Evolutionary conservation across 768 basidiomycete species (phyloP).

Genomic region (Suillus ampliporus): DNA sequence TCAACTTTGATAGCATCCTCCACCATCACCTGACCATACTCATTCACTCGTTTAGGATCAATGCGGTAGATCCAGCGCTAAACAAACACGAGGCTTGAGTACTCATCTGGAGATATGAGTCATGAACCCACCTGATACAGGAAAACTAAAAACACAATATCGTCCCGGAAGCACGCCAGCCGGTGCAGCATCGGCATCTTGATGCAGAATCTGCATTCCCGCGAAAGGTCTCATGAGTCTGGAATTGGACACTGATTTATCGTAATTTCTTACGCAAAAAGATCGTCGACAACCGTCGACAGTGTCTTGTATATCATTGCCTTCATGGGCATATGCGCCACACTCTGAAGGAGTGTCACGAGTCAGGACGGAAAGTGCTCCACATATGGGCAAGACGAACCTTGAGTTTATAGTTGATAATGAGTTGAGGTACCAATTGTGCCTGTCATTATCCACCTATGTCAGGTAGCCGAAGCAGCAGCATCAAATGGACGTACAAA

Average conservation of each 20-base stretch:
- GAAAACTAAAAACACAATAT: constrained; percentile 90
- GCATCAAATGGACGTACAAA: constrained; percentile 69
- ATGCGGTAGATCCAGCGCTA: constrained; percentile 98
- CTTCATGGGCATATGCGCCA: constrained; percentile 98
- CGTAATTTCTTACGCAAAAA: constrained; percentile 72
- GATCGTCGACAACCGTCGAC: constrained; percentile 90
- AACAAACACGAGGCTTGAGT: constrained; percentile 24
- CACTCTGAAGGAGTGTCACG: constrained; percentile 58
- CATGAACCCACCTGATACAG: constrained; percentile 78
- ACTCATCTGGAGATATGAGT: constrained; percentile 14
- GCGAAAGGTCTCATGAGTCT: constrained; percentile 19
- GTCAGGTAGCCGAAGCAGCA: constrained; percentile 18
- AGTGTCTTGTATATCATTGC: constrained; percentile 96
- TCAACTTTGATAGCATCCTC: constrained; percentile 49
- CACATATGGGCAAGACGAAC: constrained; percentile 43
- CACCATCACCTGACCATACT: constrained; percentile 87
- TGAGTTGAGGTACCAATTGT: constrained; percentile 84
- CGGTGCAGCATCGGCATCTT: constrained; percentile 97
- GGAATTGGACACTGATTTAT: constrained; percentile 17
- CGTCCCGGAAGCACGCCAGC: constrained; percentile 88
- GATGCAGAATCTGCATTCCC: constrained; percentile 76
- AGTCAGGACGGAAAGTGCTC: constrained; percentile 13
- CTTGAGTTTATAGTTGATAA: constrained; percentile 98
- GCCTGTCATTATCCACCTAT: constrained; percentile 52
- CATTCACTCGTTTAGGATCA: constrained; percentile 93